Percentiles rank a stretch among this genome's conserved stretches.
These are phyloP conservation scores for Backusella sp. DNA, from an alignment of 192 early-diverging fungal species.

Conservation along the genomic window DNA sequence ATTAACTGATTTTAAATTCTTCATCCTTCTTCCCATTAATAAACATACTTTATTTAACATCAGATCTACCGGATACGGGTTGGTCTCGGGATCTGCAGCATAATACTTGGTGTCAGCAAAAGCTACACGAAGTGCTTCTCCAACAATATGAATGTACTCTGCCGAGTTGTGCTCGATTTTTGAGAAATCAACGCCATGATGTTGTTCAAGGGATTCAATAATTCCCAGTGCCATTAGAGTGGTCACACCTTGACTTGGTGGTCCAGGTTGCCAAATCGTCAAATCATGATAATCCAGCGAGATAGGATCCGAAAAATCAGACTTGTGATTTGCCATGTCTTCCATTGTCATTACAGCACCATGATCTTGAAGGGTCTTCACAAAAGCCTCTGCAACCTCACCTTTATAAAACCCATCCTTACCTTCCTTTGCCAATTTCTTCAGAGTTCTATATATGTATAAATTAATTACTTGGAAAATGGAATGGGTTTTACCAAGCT, in stretches of 20 bases:
- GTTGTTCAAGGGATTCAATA: conserved; percentile 50
- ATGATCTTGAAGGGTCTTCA: conserved; percentile 42
- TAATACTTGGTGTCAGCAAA: conserved; percentile 69
- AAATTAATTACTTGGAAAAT: neutral
- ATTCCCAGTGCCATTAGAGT: conserved; percentile 71
- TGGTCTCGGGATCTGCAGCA: conserved; percentile 60
- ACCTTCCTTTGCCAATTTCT: conserved; percentile 57
- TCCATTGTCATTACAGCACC: conserved; percentile 65
- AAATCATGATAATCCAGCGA: conserved; percentile 56
- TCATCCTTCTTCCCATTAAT: too few species aligned
- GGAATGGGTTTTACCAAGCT: neutral
- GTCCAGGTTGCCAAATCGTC: conserved; percentile 65
- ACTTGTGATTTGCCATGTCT: conserved; percentile 57
- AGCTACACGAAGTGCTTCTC: conserved; percentile 65
- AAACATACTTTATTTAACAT: conserved; percentile 48
- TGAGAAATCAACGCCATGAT: conserved; percentile 36
- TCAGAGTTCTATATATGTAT: conserved; percentile 41
- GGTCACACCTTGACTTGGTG: conserved; percentile 70
- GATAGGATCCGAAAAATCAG: conserved; percentile 53
- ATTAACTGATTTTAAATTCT: neutral
- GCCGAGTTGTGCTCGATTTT: conserved; percentile 52
- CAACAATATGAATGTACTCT: conserved; percentile 65
- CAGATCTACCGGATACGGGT: conserved; percentile 44
- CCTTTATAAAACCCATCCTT: conserved; percentile 72
- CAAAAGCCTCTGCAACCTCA: conserved; percentile 63